Conservation (phyloP, 1,284 basidiomycete genomes). For the Tilletia setariae region DNA sequence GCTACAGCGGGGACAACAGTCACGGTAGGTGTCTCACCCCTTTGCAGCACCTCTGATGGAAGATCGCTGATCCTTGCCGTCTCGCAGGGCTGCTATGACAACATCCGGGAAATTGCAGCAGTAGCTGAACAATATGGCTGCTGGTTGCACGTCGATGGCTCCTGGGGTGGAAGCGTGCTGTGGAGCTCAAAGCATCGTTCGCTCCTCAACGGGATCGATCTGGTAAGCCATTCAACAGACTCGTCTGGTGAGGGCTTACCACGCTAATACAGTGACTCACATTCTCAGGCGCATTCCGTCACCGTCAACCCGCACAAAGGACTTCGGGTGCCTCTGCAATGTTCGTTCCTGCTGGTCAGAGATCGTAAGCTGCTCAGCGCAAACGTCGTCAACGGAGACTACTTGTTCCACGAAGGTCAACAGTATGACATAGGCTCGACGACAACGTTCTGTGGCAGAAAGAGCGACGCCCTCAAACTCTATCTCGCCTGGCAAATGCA, state of each 20-base stretch:
- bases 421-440: conserved; percentile 31
- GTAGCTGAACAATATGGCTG: conserved; percentile 23
- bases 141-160: conserved; percentile 57
- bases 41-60: conserved; percentile 21
- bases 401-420: conserved; percentile 55
- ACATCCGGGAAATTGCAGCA: not conserved
- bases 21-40: conserved; percentile 27
- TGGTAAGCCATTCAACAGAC: too few relatives aligned
- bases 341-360: conserved; percentile 55
- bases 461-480: conserved; percentile 56
- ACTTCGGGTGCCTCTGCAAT: conserved; percentile 55
- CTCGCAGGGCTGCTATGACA: conserved; percentile 1
- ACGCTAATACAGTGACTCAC: not conserved
- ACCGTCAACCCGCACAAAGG: conserved; percentile 57
- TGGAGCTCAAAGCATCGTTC: conserved; percentile 41
- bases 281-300: conserved; percentile 51
- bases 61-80: not conserved
- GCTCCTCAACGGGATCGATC: conserved; percentile 45
- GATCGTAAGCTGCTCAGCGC: conserved; percentile 49
- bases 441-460: conserved; percentile 55
- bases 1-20: conserved; percentile 57
- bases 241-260: too few relatives aligned
- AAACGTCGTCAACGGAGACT: conserved; percentile 55
- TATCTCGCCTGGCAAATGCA: conserved; percentile 53
- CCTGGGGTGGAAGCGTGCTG: conserved; percentile 56